Conservation (phyloP, 352 stramenopile species). For the Plasmopara muralis region DNA sequence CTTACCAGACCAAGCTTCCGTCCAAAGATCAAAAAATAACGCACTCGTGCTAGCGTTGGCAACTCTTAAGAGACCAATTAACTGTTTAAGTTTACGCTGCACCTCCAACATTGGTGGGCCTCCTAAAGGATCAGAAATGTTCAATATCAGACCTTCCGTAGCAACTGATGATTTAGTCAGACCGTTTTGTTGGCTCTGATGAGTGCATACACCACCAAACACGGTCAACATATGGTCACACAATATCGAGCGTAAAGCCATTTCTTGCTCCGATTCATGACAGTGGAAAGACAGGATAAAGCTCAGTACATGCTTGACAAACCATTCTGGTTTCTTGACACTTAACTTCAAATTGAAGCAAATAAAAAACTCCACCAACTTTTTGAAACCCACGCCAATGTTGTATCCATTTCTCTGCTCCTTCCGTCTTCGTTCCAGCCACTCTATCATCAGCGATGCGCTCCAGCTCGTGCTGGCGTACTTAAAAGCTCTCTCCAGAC, state of each 20-base stretch:
- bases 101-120: conserved; percentile 14
- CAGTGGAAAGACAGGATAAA: conserved; percentile 40
- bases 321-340: conserved; percentile 71
- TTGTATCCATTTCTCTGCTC: conserved; percentile 3
- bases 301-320: conserved; percentile 53
- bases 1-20: conserved; percentile 31
- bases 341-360: conserved; percentile 41
- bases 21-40: conserved; percentile 46
- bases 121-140: conserved; percentile 19
- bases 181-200: conserved; percentile 20
- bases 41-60: conserved; percentile 14
- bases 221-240: conserved; percentile 40
- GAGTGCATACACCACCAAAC: conserved; percentile 27
- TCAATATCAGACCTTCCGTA: conserved; percentile 3
- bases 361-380: conserved; percentile 38
- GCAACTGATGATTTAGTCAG: conserved; percentile 4
- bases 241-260: conserved; percentile 30
- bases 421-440: conserved; percentile 21
- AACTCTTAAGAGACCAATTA: conserved; percentile 18
- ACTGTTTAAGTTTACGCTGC: conserved; percentile 21
- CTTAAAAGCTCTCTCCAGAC: conserved; percentile 45
- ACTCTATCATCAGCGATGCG: conserved; percentile 29
- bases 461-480: conserved; percentile 34
- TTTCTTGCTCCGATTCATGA: conserved; percentile 22
- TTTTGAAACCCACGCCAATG: conserved; percentile 13